Evolutionary conservation across 1,284 basidiomycete species (phyloP).

Genomic region (Lignosus rhinocerotis): DNA sequence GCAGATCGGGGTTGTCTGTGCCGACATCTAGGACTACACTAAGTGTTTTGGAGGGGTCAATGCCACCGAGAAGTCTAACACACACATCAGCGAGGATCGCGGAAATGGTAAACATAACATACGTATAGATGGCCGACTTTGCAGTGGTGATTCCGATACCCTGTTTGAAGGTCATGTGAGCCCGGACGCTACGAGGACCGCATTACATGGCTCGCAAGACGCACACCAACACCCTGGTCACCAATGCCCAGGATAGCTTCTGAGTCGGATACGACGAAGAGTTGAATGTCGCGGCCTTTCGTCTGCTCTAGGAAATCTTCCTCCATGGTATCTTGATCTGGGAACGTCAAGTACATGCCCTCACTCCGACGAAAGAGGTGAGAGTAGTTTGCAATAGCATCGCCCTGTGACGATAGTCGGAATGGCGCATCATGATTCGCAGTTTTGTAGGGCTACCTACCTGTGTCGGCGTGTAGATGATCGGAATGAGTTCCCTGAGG

Average conservation of each 20-base stretch:
- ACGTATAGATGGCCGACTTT: slow-evolving; percentile 86
- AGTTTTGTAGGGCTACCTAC: slow-evolving; percentile 31
- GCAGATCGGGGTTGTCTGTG: slow-evolving; percentile 67
- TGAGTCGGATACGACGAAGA: slow-evolving; percentile 81
- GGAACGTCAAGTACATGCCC: slow-evolving; percentile 67
- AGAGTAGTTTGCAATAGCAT: slow-evolving; percentile 81
- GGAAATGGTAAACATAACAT: slow-evolving; percentile 22
- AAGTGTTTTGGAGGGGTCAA: slow-evolving; percentile 72
- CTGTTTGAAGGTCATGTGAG: slow-evolving; percentile 26
- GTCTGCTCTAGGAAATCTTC: slow-evolving; percentile 70
- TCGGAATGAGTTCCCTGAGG: slow-evolving; percentile 74
- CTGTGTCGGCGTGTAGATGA: slow-evolving; percentile 77
- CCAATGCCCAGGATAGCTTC: slow-evolving; percentile 86
- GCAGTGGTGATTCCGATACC: slow-evolving; percentile 76
- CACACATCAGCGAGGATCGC: not conserved
- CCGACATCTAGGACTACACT: slow-evolving; percentile 77
- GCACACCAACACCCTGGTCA: slow-evolving; percentile 71
- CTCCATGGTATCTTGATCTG: slow-evolving; percentile 72
- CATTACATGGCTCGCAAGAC: slow-evolving; percentile 16
- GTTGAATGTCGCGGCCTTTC: slow-evolving; percentile 59
- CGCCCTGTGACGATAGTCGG: slow-evolving; percentile 45
- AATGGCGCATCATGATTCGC: not conserved
- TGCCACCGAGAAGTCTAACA: slow-evolving; percentile 72
- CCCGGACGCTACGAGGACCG: not conserved
- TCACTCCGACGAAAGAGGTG: slow-evolving; percentile 79